Percentiles rank a stretch among this genome's conserved stretches.
Conservation (phyloP, 768 basidiomycete species). For the Rickenella mellea region DNA sequence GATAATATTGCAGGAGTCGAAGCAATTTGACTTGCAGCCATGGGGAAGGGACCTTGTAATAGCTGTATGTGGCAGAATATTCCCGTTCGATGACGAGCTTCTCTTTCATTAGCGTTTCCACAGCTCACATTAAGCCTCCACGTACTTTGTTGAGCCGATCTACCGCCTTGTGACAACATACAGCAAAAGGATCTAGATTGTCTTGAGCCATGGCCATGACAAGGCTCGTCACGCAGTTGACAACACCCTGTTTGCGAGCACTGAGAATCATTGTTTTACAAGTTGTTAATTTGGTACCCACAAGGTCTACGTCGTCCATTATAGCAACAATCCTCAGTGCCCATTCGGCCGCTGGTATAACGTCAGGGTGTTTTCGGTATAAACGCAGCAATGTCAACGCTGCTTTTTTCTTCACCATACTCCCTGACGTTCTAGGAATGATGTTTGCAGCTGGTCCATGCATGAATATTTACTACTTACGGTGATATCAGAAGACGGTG, state of each 20-base stretch:
- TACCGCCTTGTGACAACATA: slow-evolving; percentile 93
- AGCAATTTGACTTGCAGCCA: slow-evolving; percentile 97
- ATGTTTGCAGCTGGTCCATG: not conserved
- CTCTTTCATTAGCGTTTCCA: not conserved
- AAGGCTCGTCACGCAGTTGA: slow-evolving; percentile 86
- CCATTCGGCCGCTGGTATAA: slow-evolving; percentile 92
- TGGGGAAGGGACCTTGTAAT: slow-evolving; percentile 95
- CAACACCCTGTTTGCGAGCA: slow-evolving; percentile 61
- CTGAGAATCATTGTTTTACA: slow-evolving; percentile 5
- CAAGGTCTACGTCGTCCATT: slow-evolving; percentile 90
- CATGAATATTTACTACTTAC: slow-evolving; percentile 35
- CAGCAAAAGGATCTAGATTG: slow-evolving; percentile 79
- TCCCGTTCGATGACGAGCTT: slow-evolving; percentile 90
- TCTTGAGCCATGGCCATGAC: slow-evolving; percentile 94
- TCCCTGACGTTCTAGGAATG: slow-evolving; percentile 70
- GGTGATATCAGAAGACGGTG: slow-evolving; percentile 92
- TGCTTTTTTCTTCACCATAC: slow-evolving; percentile 97
- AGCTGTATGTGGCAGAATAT: slow-evolving; percentile 81
- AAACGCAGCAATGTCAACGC: slow-evolving; percentile 86
- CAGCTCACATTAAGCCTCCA: slow-evolving; percentile 2
- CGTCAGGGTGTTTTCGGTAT: slow-evolving; percentile 93
- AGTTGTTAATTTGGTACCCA: slow-evolving; percentile 18
- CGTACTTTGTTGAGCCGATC: slow-evolving; percentile 76
- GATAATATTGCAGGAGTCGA: slow-evolving; percentile 88
- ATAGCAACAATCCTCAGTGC: slow-evolving; percentile 88